Evolutionary conservation across 371 early-diverging fungal genomes (phyloP).

Genomic region (Chytridiales sp.): DNA sequence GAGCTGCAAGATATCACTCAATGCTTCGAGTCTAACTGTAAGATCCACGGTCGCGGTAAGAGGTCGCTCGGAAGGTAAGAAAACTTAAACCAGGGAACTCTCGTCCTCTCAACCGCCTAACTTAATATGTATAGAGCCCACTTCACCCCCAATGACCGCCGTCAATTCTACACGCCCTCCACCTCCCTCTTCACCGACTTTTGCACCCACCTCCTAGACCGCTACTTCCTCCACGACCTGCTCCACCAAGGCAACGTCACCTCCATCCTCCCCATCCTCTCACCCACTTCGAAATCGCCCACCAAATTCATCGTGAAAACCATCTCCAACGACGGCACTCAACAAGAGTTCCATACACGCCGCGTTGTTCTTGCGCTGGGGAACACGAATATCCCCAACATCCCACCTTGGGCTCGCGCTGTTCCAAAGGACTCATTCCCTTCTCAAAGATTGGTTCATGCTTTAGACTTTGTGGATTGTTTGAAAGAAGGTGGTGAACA

Average conservation of each 20-base stretch:
- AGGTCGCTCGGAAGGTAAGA: not conserved
- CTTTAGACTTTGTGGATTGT: constrained; percentile 12
- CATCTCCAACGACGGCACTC: not conserved
- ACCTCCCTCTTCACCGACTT: constrained; percentile 14
- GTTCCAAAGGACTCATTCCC: not conserved
- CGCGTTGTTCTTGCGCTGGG: constrained; percentile 20
- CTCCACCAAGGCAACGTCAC: constrained; percentile 17
- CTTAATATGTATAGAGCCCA: not conserved
- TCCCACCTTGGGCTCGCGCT: constrained; percentile 13
- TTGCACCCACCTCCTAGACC: constrained; percentile 13
- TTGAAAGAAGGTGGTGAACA: not conserved
- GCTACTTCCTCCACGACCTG: constrained; percentile 21
- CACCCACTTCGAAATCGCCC: not conserved
- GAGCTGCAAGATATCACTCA: constrained; percentile 23
- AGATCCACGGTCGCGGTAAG: constrained; percentile 14
- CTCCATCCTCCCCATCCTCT: constrained; percentile 8
- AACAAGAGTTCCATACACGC: not conserved
- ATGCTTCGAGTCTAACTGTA: constrained; percentile 8
- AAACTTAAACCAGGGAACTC: not conserved
- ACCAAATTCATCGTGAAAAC: not conserved
- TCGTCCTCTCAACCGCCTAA: constrained; percentile 6
- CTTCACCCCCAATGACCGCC: constrained; percentile 16
- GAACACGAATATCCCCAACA: constrained; percentile 18
- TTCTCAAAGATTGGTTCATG: constrained; percentile 4
- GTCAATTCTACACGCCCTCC: constrained; percentile 20